Base-by-base conservation (phyloP, 176 grass and related monocot genomes). In the Microstegium vimineum region DNA sequence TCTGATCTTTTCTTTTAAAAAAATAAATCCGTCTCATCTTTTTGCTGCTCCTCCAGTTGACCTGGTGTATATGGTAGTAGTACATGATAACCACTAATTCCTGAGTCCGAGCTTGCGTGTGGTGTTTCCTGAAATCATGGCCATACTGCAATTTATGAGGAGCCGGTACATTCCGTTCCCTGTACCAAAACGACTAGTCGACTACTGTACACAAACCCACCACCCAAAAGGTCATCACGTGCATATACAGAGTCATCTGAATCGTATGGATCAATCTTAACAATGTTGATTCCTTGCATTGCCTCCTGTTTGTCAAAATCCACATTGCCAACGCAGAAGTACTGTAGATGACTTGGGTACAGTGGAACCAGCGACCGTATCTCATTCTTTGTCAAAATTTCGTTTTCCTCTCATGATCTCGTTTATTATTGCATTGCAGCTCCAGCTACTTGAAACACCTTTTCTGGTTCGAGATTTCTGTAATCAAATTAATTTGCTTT, bases 271-370 rank as follows among this genome's bases (percentile, higher is more conserved):
- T 34, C 28, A 65, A 69, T 9, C 4, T 10, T 61, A 27, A 1
- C 23, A 30, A 2, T 30, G 27, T 30, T 2, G 3, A 28, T 86
- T 73, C 8, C 26, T 66, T 80, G 12, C 76, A 18, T 66, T 80
- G 12, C 76, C 34, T 33, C 38, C 5, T 27, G 33, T 72, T 73
- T 54, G 14, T 34, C 17, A 77, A 69, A 69, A 77, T 46, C 47
- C 22, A 20, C 54, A 36, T 13, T 27, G 52, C 10, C 5, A 59
- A 85, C 34, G 31, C 2, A 31, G n/a, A 31, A 32, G 40, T 23
- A 38, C 9, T 8, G 37, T 38, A 79, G 66, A 49, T 71, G 83
- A 79, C 83, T 64, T 79, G 14, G 33, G 54, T 72, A 68, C 83
- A 74, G 42, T 72, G 17, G 57, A 66, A 25, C 73, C 49, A 26